phyloP scores from a whole-genome alignment of 2,329 filamentous ascomycete species.

The Pseudocercospora vitis region DNA sequence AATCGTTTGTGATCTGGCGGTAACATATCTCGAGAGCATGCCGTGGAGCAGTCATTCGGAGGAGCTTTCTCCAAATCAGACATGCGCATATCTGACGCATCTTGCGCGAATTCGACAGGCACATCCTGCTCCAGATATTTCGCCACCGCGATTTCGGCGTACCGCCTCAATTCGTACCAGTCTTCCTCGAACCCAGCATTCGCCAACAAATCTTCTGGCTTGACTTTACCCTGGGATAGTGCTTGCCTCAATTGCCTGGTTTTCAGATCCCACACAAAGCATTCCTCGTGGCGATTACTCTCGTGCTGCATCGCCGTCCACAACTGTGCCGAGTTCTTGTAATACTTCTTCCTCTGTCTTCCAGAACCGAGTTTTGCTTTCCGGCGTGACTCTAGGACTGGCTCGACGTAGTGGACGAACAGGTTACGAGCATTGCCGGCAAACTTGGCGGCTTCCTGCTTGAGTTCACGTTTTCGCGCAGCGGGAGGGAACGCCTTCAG shows the following conservation, averaged over 20 bases:
- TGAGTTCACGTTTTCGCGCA: conserved; percentile 17
- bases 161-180: conserved; percentile 15
- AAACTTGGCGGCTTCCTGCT: conserved; percentile 15
- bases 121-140: conserved; percentile 17
- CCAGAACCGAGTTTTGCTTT: conserved; percentile 3
- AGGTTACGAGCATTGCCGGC: conserved; percentile 20
- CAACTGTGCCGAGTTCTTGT: conserved; percentile 19
- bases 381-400: conserved; percentile 16
- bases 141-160: conserved; percentile 24
- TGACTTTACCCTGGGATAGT: conserved; percentile 12
- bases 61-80: no score
- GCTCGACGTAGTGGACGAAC: conserved; percentile 23
- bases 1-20: no score
- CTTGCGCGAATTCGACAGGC: conserved; percentile 5
- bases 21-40: no score
- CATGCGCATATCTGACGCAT: not conserved
- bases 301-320: conserved; percentile 8
- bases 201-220: conserved; percentile 12
- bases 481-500: conserved; percentile 15
- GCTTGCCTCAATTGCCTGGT: conserved; percentile 11
- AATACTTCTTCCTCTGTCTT: conserved; percentile 15
- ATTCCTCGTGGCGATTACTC: conserved; percentile 5
- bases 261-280: conserved; percentile 23
- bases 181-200: conserved; percentile 20
- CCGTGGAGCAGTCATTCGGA: no score